Conservation (phyloP, 805 yeast species). For the Yamadazyma philogaea region DNA sequence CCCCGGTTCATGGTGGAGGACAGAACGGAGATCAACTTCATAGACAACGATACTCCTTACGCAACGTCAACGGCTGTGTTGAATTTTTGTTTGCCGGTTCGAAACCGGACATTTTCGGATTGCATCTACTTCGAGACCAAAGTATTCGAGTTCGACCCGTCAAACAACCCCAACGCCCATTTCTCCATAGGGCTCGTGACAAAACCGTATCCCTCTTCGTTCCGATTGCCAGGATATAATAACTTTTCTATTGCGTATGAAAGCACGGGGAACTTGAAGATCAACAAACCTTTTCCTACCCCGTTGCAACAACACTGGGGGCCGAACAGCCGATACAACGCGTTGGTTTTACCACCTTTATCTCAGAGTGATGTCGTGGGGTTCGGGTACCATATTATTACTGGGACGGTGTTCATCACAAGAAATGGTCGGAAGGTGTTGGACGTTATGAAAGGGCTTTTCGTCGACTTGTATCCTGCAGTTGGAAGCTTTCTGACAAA, state of each 20-base stretch:
- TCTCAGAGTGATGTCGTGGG: constrained; percentile 55
- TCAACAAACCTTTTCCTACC: constrained; percentile 59
- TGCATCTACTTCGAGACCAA: constrained; percentile 62
- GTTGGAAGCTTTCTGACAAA: constrained; percentile 48
- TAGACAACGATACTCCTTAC: constrained; percentile 37
- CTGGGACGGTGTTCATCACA: constrained; percentile 52
- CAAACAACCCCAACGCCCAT: constrained; percentile 39
- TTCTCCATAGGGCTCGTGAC: constrained; percentile 68
- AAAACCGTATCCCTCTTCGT: constrained; percentile 65
- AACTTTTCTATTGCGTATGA: constrained; percentile 71
- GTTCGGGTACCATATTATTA: constrained; percentile 46
- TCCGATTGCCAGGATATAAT: constrained; percentile 71
- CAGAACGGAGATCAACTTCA: constrained; percentile 35
- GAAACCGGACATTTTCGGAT: constrained; percentile 31
- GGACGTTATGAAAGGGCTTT: constrained; percentile 50
- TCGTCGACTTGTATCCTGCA: constrained; percentile 51
- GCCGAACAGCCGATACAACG: constrained; percentile 40
- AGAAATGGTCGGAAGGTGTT: constrained; percentile 53
- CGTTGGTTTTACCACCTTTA: constrained; percentile 49
- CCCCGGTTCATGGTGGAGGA: constrained; percentile 40
- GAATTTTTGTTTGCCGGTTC: constrained; percentile 38
- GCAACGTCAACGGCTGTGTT: constrained; percentile 39
- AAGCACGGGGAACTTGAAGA: constrained; percentile 65
- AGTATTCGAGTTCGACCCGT: constrained; percentile 28
- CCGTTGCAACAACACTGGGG: constrained; percentile 43